Evolutionary conservation across 306 rosid species (phyloP).

Genomic region (Albizia julibrissin): DNA sequence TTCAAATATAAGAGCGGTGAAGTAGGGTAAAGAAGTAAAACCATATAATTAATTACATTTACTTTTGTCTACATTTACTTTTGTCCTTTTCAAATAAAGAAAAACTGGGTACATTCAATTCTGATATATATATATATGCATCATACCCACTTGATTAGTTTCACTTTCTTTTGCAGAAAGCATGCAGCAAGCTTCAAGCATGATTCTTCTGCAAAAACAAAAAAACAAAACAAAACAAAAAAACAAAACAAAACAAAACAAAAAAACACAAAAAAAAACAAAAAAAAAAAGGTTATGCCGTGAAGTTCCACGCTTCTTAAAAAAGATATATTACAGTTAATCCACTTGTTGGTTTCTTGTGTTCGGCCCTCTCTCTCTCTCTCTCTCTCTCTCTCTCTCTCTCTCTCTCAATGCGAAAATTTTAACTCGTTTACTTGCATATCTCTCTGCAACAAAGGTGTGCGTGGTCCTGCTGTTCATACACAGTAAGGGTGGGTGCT

Average conservation of each 20-base stretch:
- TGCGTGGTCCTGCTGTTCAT: slow-evolving; percentile 76
- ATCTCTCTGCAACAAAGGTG: slow-evolving; percentile 70
- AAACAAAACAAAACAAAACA: background rate
- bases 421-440: slow-evolving; percentile 52
- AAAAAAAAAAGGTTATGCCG: background rate
- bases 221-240: background rate
- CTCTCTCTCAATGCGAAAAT: slow-evolving; percentile 15
- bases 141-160: slow-evolving; percentile 31
- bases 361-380: background rate
- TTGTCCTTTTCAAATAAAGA: slow-evolving; percentile 29
- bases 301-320: background rate
- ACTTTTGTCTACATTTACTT: no score
- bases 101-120: slow-evolving; percentile 29
- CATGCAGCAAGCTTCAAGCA: slow-evolving; percentile 3
- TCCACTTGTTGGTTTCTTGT: background rate
- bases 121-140: slow-evolving; percentile 8
- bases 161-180: slow-evolving; percentile 41
- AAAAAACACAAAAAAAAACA: background rate
- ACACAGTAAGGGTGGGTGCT: slow-evolving; percentile 31
- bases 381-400: no score
- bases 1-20: background rate
- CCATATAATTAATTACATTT: background rate
- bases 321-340: background rate
- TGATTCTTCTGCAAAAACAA: background rate
- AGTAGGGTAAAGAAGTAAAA: background rate